Conservation (phyloP, 2,329 filamentous ascomycete species). For the Microcera coccophila region DNA sequence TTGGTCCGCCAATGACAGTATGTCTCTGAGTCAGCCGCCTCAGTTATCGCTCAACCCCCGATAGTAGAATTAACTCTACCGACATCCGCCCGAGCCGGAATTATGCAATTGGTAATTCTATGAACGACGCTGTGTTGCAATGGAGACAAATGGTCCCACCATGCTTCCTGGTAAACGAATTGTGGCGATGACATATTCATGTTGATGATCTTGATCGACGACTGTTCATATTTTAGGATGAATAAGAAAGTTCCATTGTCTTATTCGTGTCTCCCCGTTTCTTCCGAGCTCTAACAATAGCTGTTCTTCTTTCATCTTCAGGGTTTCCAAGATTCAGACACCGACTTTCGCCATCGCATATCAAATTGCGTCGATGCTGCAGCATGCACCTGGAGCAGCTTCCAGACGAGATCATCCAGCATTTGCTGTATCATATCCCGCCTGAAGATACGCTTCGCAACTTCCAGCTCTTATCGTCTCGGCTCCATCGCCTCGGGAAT, state of each 20-base stretch:
- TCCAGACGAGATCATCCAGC: conserved; percentile 81
- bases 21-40: not conserved
- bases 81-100: too few species aligned
- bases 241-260: not conserved
- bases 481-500: conserved; percentile 62
- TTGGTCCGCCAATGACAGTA: too few species aligned
- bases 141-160: too few species aligned
- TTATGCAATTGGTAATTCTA: too few species aligned
- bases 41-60: too few species aligned
- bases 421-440: conserved; percentile 63
- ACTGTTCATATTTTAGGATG: conserved; percentile 3
- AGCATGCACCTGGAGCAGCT: conserved; percentile 46
- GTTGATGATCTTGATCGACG: conserved; percentile 19
- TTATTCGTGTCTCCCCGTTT: not conserved
- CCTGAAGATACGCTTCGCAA: conserved; percentile 50
- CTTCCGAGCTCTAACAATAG: not conserved
- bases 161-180: conserved; percentile 3
- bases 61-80: too few species aligned
- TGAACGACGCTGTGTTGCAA: too few species aligned
- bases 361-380: conserved; percentile 8
- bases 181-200: conserved; percentile 21
- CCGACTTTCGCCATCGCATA: not conserved
- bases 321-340: not conserved
- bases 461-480: conserved; percentile 55
- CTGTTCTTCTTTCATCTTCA: not conserved